Base-by-base conservation (phyloP, 2,329 filamentous ascomycete species). In the Hypoxylon sp. region DNA sequence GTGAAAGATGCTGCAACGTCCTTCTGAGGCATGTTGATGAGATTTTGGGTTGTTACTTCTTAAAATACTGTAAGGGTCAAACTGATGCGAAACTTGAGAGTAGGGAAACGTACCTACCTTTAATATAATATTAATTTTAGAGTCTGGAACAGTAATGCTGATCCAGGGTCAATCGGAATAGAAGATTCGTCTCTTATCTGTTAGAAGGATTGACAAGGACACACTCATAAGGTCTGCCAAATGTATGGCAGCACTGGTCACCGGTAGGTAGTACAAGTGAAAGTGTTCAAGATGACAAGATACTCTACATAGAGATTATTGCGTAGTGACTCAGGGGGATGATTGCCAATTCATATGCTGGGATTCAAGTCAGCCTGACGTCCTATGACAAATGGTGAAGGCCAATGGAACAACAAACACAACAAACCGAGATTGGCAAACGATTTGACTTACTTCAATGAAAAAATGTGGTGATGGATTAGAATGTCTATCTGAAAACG, bases 1-100 rank as follows among this genome's bases (percentile, higher is more conserved):
- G 66, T 72, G 17, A 53, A 73, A 1, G 70, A 71, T 3, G 61
- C n/a, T 0, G 51, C 42, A 29, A 72, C 57, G 19, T 67, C 68
- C 8, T 68, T 66, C 22, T 67, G 63, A 44, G 65, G 44, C 68
- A 71, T 69, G 6, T 22, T 59, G 55, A 35, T 5, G 11, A 53
- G 5, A 51, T 48, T 14, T 17, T 24, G 33, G 31, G 24, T n/a
- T 35, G 17, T 37, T 39, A 54, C 19, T 54, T n/a, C 50, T 33
- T 53, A 33, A 19, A 11, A 10, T 8, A 54, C 22, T 39, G 24
- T 50, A 17, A 50, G 17, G 14, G 8, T 8, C 3, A 19, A 44
- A 4, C 9, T 44, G 6, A 22, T 22, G 17, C 3, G 39, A 22
- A 22, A 10, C 39, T 22, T 17, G 8, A 22, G 6, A 11, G n/a